Percentiles rank a stretch among this genome's conserved stretches.
Conservation (phyloP, 2,329 filamentous ascomycete species). For the Geosmithia morbida region DNA sequence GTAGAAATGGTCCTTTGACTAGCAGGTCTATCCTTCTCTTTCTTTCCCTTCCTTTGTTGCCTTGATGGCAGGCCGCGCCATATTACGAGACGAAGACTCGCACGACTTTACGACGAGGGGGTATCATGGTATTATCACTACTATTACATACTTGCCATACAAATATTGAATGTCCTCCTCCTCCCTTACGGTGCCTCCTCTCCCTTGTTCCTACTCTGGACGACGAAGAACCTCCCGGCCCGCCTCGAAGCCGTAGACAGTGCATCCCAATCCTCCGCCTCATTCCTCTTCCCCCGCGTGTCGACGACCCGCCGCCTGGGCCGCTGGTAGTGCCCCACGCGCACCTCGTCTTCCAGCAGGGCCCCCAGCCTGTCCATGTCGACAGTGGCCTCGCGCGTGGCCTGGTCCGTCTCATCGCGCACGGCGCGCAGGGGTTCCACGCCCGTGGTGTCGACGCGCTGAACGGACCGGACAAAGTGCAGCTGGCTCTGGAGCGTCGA, state of each 20-base stretch:
- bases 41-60: too few species aligned
- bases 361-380: slow-evolving; percentile 40
- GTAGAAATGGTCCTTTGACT: not conserved
- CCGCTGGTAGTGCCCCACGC: slow-evolving; percentile 38
- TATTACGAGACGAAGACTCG: not conserved
- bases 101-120: not conserved
- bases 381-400: slow-evolving; percentile 44
- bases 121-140: not conserved
- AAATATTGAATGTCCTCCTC: too few species aligned
- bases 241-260: slow-evolving; percentile 49
- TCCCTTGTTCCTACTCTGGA: slow-evolving; percentile 41
- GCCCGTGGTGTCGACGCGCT: slow-evolving; percentile 58
- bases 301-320: slow-evolving; percentile 16
- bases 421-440: slow-evolving; percentile 65
- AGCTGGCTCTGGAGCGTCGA: slow-evolving; percentile 67
- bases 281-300: slow-evolving; percentile 14
- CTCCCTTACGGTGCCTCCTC: not conserved
- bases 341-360: slow-evolving; percentile 44
- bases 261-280: slow-evolving; percentile 55
- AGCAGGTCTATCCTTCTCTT: too few species aligned
- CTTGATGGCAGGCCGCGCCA: not conserved
- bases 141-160: not conserved
- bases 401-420: slow-evolving; percentile 61
- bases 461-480: slow-evolving; percentile 79
- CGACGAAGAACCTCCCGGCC: slow-evolving; percentile 63